A percentile compares a stretch with the other conserved stretches of the same genome.
These are phyloP conservation scores for Xylaria arbuscula DNA, from an alignment of 2,329 filamentous ascomycete genomes.

Conservation along the genomic window DNA sequence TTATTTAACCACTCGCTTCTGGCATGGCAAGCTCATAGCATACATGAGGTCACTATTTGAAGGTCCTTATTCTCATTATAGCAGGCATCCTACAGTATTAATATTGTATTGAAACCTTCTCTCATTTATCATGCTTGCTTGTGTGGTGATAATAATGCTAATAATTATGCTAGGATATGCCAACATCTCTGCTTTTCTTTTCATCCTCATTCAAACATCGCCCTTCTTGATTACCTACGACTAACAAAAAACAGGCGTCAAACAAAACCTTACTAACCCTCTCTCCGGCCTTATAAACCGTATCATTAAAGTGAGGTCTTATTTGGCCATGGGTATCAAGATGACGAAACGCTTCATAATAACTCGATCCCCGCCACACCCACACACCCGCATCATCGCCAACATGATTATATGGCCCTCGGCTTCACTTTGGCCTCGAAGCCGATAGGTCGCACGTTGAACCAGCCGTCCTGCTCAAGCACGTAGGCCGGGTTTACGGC, in stretches of 20 bases:
- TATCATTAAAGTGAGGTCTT: not conserved
- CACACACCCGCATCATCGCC: not conserved
- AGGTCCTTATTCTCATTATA: no score
- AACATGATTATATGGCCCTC: conserved; percentile 42
- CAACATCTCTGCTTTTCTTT: no score
- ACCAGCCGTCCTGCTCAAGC: conserved; percentile 62
- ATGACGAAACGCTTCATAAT: conserved; percentile 17
- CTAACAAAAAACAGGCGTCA: not conserved
- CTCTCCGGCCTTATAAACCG: not conserved
- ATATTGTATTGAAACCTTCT: no score
- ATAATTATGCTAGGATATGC: no score
- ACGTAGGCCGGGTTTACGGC: conserved; percentile 54
- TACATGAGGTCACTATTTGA: no score
- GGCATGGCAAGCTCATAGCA: no score
- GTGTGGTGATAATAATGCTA: no score
- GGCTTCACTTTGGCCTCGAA: conserved; percentile 58
- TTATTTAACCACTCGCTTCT: no score
- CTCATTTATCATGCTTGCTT: no score
- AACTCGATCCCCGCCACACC: not conserved
- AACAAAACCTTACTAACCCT: not conserved
- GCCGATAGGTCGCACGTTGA: conserved; percentile 62
- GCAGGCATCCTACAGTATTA: no score
- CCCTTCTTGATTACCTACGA: conserved; percentile 13
- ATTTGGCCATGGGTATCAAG: conserved; percentile 26
- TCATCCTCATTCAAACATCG: not conserved